Conservation (phyloP, 176 grass and related monocot species). For the Oryza officinalis region DNA sequence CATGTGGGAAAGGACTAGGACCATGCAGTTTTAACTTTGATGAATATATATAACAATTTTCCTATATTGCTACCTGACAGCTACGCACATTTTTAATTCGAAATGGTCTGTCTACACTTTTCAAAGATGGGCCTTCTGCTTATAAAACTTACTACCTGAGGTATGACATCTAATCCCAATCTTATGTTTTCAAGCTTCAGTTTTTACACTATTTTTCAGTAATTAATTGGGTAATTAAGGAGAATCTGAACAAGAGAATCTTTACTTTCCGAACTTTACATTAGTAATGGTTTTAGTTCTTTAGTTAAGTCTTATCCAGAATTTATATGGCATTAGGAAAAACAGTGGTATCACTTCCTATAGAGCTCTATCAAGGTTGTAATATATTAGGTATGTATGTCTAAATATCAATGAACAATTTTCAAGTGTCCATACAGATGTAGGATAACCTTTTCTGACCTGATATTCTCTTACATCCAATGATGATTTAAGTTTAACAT, state of each 20-base stretch:
- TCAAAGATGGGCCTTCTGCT: constrained; percentile 86
- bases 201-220: constrained; percentile 19
- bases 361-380: not conserved
- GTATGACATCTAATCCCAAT: constrained; percentile 40
- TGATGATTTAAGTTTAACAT: not conserved
- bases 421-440: not conserved
- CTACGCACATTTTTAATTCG: constrained; percentile 96
- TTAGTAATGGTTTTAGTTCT: not conserved
- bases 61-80: constrained; percentile 50
- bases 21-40: not conserved
- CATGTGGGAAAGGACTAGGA: not conserved
- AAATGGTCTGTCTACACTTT: constrained; percentile 84
- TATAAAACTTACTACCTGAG: constrained; percentile 97
- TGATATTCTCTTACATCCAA: not conserved
- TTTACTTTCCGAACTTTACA: constrained; percentile 5
- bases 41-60: constrained; percentile 31
- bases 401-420: not conserved
- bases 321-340: not conserved
- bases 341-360: constrained; percentile 8
- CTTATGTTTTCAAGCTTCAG: not conserved
- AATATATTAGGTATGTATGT: not conserved
- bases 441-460: not conserved
- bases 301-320: not conserved
- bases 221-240: constrained; percentile 21
- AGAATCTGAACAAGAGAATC: not conserved